Evolutionary conservation across 148 eudicot genomes (phyloP).

Genomic region (Vaccinium myrtillus): DNA sequence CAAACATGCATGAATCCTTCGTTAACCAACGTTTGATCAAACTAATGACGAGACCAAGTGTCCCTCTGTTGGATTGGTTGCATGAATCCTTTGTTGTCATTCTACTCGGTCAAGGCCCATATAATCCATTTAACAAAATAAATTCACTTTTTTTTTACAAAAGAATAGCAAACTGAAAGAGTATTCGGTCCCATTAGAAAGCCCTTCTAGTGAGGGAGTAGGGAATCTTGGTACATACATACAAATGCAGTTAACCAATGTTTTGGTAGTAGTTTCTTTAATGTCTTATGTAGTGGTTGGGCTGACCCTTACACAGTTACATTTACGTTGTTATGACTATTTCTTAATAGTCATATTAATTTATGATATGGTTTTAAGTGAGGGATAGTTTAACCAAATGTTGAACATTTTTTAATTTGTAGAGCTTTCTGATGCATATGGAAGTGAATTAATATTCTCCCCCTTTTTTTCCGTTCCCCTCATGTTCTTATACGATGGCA

Average conservation of each 20-base stretch:
- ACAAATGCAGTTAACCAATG: neutral
- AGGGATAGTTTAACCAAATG: neutral
- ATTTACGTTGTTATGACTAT: neutral
- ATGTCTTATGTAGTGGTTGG: neutral
- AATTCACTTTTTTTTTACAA: neutral
- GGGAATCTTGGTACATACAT: neutral
- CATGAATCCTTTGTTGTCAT: neutral
- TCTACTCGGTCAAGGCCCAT: neutral
- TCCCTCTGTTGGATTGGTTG: neutral
- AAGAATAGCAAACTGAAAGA: neutral
- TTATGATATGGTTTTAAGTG: neutral
- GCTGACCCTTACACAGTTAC: neutral
- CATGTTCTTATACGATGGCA: neutral
- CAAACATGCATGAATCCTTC: neutral
- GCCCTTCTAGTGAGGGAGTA: neutral
- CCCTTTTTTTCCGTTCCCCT: neutral
- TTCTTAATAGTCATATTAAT: neutral
- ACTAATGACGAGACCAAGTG: neutral
- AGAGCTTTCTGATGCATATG: neutral
- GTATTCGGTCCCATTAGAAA: neutral
- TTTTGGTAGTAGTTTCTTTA: neutral
- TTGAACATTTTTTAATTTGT: neutral
- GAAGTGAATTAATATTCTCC: neutral
- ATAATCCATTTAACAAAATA: neutral
- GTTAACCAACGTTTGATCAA: neutral